phyloP scores from a whole-genome alignment of 306 rosid species.

The Dryas alaskensis region DNA sequence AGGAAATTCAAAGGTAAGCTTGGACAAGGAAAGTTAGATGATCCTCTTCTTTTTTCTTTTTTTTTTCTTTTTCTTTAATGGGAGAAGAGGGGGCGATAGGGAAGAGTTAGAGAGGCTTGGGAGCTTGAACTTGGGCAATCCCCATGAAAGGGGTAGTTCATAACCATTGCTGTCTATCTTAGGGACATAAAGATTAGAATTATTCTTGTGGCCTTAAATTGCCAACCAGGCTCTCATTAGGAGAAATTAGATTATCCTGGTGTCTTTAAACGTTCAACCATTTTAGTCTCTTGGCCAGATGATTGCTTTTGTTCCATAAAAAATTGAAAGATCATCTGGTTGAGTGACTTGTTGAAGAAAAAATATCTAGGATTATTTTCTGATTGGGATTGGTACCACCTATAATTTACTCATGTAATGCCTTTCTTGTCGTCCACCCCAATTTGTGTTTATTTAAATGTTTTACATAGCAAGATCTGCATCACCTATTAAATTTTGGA shows the following conservation, averaged over 20 bases:
- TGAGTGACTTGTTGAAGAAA: background rate
- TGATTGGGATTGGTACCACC: background rate
- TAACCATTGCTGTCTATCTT: background rate
- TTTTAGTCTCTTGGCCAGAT: background rate
- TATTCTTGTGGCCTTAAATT: background rate
- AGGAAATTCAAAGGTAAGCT: constrained; percentile 76
- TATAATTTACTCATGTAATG: background rate
- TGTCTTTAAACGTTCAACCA: background rate
- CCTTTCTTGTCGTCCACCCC: background rate
- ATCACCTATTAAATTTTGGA: constrained; percentile 18
- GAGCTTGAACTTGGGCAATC: background rate
- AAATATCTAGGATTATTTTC: background rate
- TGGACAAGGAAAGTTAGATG: background rate
- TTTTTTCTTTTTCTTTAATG: background rate
- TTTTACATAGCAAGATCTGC: background rate
- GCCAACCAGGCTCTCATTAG: background rate
- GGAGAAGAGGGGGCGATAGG: background rate
- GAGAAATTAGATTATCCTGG: too few species aligned
- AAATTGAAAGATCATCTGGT: background rate
- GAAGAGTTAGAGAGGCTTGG: background rate
- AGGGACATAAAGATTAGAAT: background rate
- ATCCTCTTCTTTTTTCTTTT: background rate
- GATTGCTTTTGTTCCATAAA: background rate
- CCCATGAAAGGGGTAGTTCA: background rate
- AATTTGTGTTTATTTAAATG: constrained; percentile 5